These are phyloP conservation scores for Leishmania tarentolae DNA, from an alignment of 208 protist genomes.

Conservation along the genomic window DNA sequence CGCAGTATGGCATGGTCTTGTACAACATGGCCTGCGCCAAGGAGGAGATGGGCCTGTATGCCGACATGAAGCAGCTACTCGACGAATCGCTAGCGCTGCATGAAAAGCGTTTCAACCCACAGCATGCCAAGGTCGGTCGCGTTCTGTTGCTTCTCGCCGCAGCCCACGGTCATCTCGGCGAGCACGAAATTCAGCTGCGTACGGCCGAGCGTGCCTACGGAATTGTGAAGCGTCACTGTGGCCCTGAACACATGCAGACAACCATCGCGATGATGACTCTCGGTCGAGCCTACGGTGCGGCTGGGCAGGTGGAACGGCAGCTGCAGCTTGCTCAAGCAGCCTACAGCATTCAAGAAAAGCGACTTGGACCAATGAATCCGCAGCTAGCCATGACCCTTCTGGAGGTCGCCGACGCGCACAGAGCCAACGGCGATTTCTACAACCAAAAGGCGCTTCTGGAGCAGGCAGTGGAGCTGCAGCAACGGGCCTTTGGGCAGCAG, in stretches of 20 bases:
- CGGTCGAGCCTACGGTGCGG: constrained; percentile 63
- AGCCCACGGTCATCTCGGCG: constrained; percentile 71
- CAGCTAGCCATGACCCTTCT: constrained; percentile 78
- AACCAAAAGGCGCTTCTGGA: constrained; percentile 76
- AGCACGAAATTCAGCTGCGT: constrained; percentile 59
- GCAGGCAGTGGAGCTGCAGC: constrained; percentile 75
- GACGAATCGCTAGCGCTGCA: constrained; percentile 66
- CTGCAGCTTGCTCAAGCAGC: constrained; percentile 67
- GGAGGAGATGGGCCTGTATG: constrained; percentile 75
- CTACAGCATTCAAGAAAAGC: constrained; percentile 75
- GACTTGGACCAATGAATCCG: constrained; percentile 72
- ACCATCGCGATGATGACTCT: constrained; percentile 76
- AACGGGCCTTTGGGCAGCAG: constrained; percentile 78
- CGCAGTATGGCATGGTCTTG: constrained; percentile 87
- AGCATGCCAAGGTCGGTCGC: constrained; percentile 78
- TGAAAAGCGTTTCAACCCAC: constrained; percentile 68
- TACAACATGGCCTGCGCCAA: constrained; percentile 86
- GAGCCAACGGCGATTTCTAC: constrained; percentile 66
- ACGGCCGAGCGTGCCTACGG: constrained; percentile 61
- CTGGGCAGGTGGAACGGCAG: constrained; percentile 51
- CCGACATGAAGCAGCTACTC: constrained; percentile 76
- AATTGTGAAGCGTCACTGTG: constrained; percentile 84
- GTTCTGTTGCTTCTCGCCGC: constrained; percentile 75
- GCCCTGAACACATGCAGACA: constrained; percentile 76
- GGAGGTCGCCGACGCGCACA: constrained; percentile 71